Percentiles rank a stretch among this genome's conserved stretches.
These are phyloP conservation scores for Puccinia coronata DNA, from an alignment of 1,284 basidiomycete genomes.

Conservation along the genomic window DNA sequence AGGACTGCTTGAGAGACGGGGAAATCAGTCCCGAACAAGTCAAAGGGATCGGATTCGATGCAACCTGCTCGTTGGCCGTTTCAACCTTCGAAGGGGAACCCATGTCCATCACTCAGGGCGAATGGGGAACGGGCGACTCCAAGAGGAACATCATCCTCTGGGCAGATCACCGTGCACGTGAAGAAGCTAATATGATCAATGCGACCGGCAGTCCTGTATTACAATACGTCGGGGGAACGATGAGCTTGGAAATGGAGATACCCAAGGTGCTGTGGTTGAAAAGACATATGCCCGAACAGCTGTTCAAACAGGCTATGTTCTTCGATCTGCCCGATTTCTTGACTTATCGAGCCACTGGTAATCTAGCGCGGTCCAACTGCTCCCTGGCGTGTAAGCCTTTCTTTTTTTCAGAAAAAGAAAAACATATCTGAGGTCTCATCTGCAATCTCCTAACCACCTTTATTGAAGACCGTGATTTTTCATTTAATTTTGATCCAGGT, in stretches of 20 bases:
- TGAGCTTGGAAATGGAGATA: constrained; percentile 96
- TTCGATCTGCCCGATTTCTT: constrained; percentile 97
- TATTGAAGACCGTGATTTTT: constrained; percentile 40
- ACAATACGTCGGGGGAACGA: constrained; percentile 91
- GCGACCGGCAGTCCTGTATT: constrained; percentile 78
- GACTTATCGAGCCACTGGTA: constrained; percentile 84
- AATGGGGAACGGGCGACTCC: constrained; percentile 65
- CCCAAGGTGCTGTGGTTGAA: constrained; percentile 97
- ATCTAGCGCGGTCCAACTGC: constrained; percentile 80
- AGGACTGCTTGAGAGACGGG: constrained; percentile 68
- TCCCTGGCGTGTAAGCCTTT: constrained; percentile 74
- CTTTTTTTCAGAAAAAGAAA: too few species aligned
- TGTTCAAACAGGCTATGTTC: constrained; percentile 84
- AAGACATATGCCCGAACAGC: constrained; percentile 73
- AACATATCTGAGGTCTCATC: not conserved
- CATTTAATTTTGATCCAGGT: constrained; percentile 34
- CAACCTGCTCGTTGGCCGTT: constrained; percentile 93
- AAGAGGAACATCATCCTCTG: constrained; percentile 78
- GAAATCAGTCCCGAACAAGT: constrained; percentile 69
- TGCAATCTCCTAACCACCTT: not conserved
- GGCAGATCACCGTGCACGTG: constrained; percentile 82
- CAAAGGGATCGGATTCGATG: constrained; percentile 92
- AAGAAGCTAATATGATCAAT: constrained; percentile 89
- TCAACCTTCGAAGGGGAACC: constrained; percentile 72
- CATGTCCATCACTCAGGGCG: constrained; percentile 75